Base-by-base conservation (phyloP, 1,139 yeast species). In the Debaryomycetaceae sp. region DNA sequence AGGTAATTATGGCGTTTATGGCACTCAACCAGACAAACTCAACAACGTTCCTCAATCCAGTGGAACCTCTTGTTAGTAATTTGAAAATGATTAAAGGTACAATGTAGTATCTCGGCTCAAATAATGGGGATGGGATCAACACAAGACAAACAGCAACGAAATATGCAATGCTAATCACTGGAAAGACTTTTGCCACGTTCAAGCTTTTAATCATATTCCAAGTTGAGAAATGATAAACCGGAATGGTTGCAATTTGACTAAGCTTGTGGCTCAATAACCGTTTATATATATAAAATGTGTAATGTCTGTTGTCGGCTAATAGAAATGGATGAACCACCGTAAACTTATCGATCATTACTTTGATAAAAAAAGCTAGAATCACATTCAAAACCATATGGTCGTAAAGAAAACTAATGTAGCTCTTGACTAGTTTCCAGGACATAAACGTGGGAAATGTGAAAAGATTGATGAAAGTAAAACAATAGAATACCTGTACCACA, bases 231-330 rank as follows among this genome's bases (percentile, higher is more conserved):
- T 88, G 96, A 60, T 90, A 90, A 1, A 83, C 61, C 3, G 95
- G 91, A 0, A 83, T 72, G 53, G 83, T 62, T 41, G 75, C 60
- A 47, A 72, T 56, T 41, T 76, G 59, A 49, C 75, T 65, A 54
- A 73, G 61, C 17, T 60, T 64, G 31, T 69, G 68, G 49, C 71
- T 64, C 37, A 88, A 71, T 14, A 91, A 56, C 47, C 78, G 78
- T 45, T 81, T 78, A 79, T 87, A 88, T 35, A 93, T 67, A 65
- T 93, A 95, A 60, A 93, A 93, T 0, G 96, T 83, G 60, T 83
- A 89, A 61, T 93, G 99, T 51, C 99, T 80, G 65, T 95, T 95
- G 62, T 95, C 99, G 0, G 99, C 96, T 41, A 91, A 72, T 37
- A 93, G 64, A 63, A 91, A 95, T 8, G 98, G 97, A 60, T 95